Base-by-base conservation (phyloP, 2,329 filamentous ascomycete species). In the Phialophora expanda region DNA sequence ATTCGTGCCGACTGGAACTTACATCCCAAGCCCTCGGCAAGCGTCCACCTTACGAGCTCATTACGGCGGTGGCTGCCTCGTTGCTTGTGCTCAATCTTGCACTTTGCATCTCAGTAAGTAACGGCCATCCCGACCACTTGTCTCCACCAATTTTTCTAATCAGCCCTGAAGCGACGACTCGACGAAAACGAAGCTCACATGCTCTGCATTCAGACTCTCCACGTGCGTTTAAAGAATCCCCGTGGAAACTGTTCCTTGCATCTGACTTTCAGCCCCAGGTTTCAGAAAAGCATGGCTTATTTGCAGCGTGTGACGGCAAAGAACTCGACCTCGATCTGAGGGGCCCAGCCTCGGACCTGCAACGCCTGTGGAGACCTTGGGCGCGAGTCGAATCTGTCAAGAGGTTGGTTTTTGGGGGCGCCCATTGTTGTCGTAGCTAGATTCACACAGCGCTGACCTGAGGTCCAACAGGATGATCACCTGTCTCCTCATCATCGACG, bases 201-300 rank as follows among this genome's bases (percentile, higher is more conserved):
- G 62, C 62, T 65, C 7, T 57, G 56, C n/a, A 61, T 65, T 28
- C 48, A 65, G 41, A 65, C 57, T 9, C 22, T 65, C 1, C 56
- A 55, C 50, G 56, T 66, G 14, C 34, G 34, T 41, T 7, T 6
- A 17, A 4, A 17, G 34, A 17, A 14, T 41, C 34, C 34, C 4
- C 34, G 34, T 41, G 2, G 0, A 12, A 34, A 34, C 1, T 34
- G 9, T 12, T 5, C 12, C 12, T 17, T 17, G 14, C 14, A 7
- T 41, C 34, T 41, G 14, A 41, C 34, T 41, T 41, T 11, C 0
- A 9, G 12, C 12, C 14, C 14, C 6, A 41, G 34, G 34, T 41
- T 51, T 58, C 63, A 8, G 63, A 66, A 41, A 58, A 58, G 11
- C 63, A 66, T 41, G 63, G 63, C 5, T 56, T 66, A 50, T 66